phyloP scores from a whole-genome alignment of 768 basidiomycete genomes.

The Zangia roseola region DNA sequence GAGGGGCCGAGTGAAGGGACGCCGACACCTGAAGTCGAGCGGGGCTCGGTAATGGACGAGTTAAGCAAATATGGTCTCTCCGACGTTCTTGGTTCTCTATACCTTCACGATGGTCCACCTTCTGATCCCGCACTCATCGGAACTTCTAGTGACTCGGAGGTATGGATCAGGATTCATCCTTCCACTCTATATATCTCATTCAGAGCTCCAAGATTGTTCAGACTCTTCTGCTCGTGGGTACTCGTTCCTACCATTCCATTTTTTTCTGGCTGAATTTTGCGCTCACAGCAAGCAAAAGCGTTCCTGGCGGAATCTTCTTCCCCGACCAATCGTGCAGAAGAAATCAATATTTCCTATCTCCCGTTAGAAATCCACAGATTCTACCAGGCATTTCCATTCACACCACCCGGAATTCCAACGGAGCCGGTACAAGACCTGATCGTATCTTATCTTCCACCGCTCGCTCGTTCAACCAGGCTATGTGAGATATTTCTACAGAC shows the following conservation, averaged over 20 bases:
- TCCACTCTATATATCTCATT: constrained; percentile 4
- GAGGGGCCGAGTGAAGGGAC: constrained; percentile 24
- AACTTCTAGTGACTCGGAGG: constrained; percentile 50
- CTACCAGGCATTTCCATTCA: constrained; percentile 45
- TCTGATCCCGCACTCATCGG: constrained; percentile 36
- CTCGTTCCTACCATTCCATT: background rate
- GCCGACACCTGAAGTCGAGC: constrained; percentile 17
- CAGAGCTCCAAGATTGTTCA: constrained; percentile 9
- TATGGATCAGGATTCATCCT: constrained; percentile 20
- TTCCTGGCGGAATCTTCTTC: constrained; percentile 2
- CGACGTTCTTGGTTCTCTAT: constrained; percentile 44
- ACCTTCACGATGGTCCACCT: constrained; percentile 36
- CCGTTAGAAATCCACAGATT: constrained; percentile 44
- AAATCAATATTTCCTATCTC: constrained; percentile 45
- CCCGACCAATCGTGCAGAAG: constrained; percentile 24
- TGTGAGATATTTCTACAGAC: constrained; percentile 50
- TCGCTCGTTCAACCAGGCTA: constrained; percentile 40
- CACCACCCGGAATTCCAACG: constrained; percentile 36
- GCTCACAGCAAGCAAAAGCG: constrained; percentile 11
- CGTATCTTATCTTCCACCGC: constrained; percentile 44
- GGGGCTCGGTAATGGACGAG: constrained; percentile 2
- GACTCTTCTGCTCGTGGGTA: constrained; percentile 44
- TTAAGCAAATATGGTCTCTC: constrained; percentile 22
- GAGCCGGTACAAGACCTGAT: constrained; percentile 39
- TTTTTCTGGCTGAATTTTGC: too few species aligned